Conservation (phyloP, 2,329 filamentous ascomycete species). For the Lasiodiplodia theobromae region DNA sequence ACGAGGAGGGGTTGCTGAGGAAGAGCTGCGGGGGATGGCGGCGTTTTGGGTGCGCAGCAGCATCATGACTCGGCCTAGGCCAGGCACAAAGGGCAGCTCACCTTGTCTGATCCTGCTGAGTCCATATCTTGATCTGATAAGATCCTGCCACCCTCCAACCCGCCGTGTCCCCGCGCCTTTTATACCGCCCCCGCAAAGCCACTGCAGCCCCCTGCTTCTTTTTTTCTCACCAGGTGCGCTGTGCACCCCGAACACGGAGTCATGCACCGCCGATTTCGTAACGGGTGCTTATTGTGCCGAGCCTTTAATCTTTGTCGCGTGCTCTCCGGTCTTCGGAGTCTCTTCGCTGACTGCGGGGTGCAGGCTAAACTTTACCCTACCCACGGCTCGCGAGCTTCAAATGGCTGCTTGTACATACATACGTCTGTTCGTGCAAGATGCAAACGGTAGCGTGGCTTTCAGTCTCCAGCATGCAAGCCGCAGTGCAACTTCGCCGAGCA, state of each 20-base stretch:
- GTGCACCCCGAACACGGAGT: slow-evolving; percentile 22
- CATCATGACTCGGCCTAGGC: slow-evolving; percentile 25
- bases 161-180: slow-evolving; percentile 2
- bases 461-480: neutral
- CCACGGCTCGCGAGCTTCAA: neutral
- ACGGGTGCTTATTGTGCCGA: slow-evolving; percentile 6
- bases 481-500: neutral
- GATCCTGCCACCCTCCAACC: neutral
- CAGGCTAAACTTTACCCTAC: neutral
- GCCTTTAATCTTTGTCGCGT: neutral
- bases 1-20: slow-evolving; percentile 3
- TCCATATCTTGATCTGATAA: slow-evolving; percentile 19
- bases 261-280: slow-evolving; percentile 9
- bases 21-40: slow-evolving; percentile 6
- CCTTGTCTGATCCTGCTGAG: slow-evolving; percentile 3
- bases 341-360: neutral
- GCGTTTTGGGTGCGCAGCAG: neutral
- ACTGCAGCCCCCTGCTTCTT: slow-evolving; percentile 7
- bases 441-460: neutral
- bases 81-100: slow-evolving; percentile 13
- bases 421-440: neutral
- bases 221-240: slow-evolving; percentile 9
- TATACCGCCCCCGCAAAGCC: slow-evolving; percentile 18
- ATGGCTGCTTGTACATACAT: too few relatives aligned
- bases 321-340: slow-evolving; percentile 20